Evolutionary conservation across 495 filamentous ascomycete species (phyloP), one percentile per base, ranked within the genome.

Genomic region (Penicillium lagena): DNA sequence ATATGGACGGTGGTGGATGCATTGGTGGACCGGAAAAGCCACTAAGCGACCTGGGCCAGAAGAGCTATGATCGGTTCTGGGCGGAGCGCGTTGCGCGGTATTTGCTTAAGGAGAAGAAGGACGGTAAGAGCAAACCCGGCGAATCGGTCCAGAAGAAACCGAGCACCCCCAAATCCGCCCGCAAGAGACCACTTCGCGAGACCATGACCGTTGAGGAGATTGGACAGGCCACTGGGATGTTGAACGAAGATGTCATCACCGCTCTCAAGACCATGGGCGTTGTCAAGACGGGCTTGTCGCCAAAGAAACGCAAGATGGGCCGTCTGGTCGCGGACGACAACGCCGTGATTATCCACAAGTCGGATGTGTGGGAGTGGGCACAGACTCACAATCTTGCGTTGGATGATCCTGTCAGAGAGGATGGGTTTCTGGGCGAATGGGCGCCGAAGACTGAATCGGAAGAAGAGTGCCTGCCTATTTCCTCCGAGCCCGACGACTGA

Each of bases 21-120:
- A 76, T 96, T 31, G 93, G 93, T 22, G 91, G 93, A 1, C 93
- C 93, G 2, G 93, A 99, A 67, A 90, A 91, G 55, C 90, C 90
- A 11, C 80, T 96, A 41, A 90, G 85, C 35, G 86, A 90, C 50
- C 68, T 93, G 40, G 90, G 90, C 1, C 77, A 80, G 41, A 82
- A 75, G 52, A 88, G 86, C 7, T 96, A 96, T 62, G 72, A 78
- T 53, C 73, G 80, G 8, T 95, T 84, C 61, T 96, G 90, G 90
- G 82, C 83, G 7, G 81, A 82, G 29, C 84, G 89, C 37, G 79
- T 96, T 46, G 82, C 81, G 30, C 73, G 87, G 28, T 81, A 82
- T 42, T 63, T 81, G 22, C 60, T 89, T 27, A 60, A 54, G 12
- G 60, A 52, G 7, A 53, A 56, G 17, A 39, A 46, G 33, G 46